Evolutionary conservation across 108 stramenopile genomes (phyloP).

Genomic region (Cyclotella kingstonii): DNA sequence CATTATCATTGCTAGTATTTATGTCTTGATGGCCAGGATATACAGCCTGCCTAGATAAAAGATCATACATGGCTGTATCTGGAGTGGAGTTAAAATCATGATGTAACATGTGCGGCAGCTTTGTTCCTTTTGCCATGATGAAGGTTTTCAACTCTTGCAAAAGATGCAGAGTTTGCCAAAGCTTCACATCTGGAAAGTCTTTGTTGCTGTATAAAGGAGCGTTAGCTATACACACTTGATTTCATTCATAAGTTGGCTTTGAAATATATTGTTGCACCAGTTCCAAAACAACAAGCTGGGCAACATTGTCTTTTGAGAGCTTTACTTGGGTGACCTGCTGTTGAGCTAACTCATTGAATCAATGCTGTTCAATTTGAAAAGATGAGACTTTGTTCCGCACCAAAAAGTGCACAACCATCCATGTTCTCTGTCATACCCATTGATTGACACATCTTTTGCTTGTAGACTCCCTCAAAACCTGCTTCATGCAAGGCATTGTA

Average conservation of each 20-base stretch:
- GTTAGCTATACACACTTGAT: conserved; percentile 94
- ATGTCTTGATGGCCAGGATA: conserved; percentile 93
- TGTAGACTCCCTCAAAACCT: conserved; percentile 97
- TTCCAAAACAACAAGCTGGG: conserved; percentile 94
- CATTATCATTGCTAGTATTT: conserved; percentile 56
- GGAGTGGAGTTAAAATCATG: conserved; percentile 98
- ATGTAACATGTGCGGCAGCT: conserved; percentile 92
- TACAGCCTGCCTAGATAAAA: conserved; percentile 84
- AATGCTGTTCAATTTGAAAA: conserved; percentile 94
- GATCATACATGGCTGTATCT: conserved; percentile 94
- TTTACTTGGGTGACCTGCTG: conserved; percentile 85
- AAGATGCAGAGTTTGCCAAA: conserved; percentile 96
- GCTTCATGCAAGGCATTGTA: conserved; percentile 85
- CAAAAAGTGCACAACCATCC: conserved; percentile 99
- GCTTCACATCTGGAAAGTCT: conserved; percentile 97
- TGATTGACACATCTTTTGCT: conserved; percentile 94
- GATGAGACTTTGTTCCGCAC: conserved; percentile 87
- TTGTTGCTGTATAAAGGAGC: conserved; percentile 99
- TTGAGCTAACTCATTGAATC: conserved; percentile 96
- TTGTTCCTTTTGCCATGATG: conserved; percentile 70
- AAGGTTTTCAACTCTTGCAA: conserved; percentile 93
- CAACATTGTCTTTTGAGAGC: conserved; percentile 96
- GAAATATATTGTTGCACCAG: conserved; percentile 73
- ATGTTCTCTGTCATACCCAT: conserved; percentile 96
- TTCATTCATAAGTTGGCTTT: conserved; percentile 66